Conservation (phyloP, 441 rosid species). For the Aleurites moluccanus region DNA sequence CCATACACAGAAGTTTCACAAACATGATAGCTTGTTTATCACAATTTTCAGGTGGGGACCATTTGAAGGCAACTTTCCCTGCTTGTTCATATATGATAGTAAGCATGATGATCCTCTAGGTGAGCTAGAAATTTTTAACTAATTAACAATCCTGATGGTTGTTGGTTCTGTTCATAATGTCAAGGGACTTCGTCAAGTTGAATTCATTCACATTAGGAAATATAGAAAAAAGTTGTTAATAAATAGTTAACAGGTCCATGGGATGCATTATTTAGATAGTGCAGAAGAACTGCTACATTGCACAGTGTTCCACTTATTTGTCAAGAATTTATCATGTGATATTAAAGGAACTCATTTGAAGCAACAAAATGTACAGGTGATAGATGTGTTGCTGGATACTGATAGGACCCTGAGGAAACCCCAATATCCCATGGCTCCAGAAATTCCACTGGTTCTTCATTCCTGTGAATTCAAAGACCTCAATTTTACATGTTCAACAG, state of each 20-base stretch:
- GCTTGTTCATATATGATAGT: slow-evolving; percentile 6
- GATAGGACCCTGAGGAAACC: slow-evolving; percentile 66
- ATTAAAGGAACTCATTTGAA: slow-evolving; percentile 17
- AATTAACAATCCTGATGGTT: neutral
- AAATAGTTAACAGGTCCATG: neutral
- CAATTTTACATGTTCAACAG: slow-evolving; percentile 70
- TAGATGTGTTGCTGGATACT: slow-evolving; percentile 70
- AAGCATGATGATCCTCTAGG: slow-evolving; percentile 18
- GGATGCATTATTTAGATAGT: slow-evolving; percentile 7
- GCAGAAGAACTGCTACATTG: neutral
- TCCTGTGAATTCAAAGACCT: slow-evolving; percentile 77
- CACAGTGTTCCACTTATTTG: neutral
- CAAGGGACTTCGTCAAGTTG: neutral
- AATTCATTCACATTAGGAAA: neutral
- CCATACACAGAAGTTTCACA: neutral
- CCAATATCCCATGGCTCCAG: slow-evolving; percentile 81
- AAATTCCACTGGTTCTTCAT: slow-evolving; percentile 74
- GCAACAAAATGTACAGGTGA: slow-evolving; percentile 45
- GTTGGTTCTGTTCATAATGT: neutral
- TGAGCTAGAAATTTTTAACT: slow-evolving; percentile 15
- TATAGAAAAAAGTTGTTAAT: neutral
- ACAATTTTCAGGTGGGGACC: slow-evolving; percentile 25
- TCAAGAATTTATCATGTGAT: neutral
- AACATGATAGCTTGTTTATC: slow-evolving; percentile 15
- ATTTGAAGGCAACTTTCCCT: slow-evolving; percentile 7